Percentiles rank a stretch among this genome's conserved stretches.
Evolutionary conservation across 2,329 filamentous ascomycete species (phyloP).

Genomic region (Didymella pomorum): DNA sequence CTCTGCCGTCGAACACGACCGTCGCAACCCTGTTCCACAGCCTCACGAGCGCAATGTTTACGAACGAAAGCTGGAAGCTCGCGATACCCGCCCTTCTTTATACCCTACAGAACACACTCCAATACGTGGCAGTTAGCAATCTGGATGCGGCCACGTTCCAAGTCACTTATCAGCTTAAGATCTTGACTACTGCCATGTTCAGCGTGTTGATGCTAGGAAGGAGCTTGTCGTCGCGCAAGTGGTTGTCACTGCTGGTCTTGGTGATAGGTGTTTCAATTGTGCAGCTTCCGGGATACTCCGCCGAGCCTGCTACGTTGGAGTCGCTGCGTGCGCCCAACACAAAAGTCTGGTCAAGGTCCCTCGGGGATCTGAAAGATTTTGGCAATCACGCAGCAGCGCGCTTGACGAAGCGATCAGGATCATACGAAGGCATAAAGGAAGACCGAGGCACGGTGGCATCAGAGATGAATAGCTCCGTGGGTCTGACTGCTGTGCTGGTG

Average conservation of each 20-base stretch:
- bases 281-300: slow-evolving; percentile 72
- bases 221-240: slow-evolving; percentile 74
- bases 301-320: slow-evolving; percentile 62
- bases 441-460: slow-evolving; percentile 62
- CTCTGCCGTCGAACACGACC: slow-evolving; percentile 78
- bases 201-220: slow-evolving; percentile 79
- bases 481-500: slow-evolving; percentile 77
- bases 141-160: slow-evolving; percentile 93
- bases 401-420: slow-evolving; percentile 73
- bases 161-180: slow-evolving; percentile 92
- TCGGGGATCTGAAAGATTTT: slow-evolving; percentile 76
- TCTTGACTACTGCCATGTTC: slow-evolving; percentile 88
- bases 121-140: slow-evolving; percentile 91
- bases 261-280: slow-evolving; percentile 85
- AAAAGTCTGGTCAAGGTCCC: slow-evolving; percentile 72
- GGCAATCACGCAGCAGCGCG: slow-evolving; percentile 60
- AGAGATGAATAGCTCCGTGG: slow-evolving; percentile 78
- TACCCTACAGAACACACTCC: slow-evolving; percentile 90
- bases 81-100: slow-evolving; percentile 88
- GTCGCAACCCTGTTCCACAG: slow-evolving; percentile 81
- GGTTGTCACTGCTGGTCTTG: slow-evolving; percentile 80
- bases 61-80: slow-evolving; percentile 92
- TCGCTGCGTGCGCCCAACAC: slow-evolving; percentile 61
- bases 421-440: slow-evolving; percentile 85
- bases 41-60: slow-evolving; percentile 82